These are phyloP conservation scores for Lactarius trivialis DNA, from an alignment of 768 basidiomycete species.

Conservation along the genomic window DNA sequence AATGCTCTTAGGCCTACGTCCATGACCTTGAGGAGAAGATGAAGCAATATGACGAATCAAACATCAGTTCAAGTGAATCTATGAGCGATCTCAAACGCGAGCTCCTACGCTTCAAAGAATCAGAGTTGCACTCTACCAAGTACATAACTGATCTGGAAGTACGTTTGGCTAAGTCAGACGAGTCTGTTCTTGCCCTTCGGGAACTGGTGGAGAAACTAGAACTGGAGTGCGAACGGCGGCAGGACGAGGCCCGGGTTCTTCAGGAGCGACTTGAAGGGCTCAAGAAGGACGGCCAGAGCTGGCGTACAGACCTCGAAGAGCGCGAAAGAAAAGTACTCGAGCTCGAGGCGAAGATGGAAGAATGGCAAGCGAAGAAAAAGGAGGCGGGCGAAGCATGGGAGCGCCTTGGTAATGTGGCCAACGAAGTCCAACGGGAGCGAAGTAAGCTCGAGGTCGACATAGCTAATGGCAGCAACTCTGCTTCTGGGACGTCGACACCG, in stretches of 20 bases:
- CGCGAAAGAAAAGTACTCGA: slow-evolving; percentile 70
- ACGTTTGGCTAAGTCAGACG: slow-evolving; percentile 71
- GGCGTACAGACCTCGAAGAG: slow-evolving; percentile 78
- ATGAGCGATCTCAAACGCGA: slow-evolving; percentile 82
- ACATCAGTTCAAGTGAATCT: slow-evolving; percentile 67
- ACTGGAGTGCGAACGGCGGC: slow-evolving; percentile 64
- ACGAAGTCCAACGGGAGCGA: slow-evolving; percentile 64
- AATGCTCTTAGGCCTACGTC: slow-evolving; percentile 69
- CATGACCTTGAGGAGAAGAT: slow-evolving; percentile 91
- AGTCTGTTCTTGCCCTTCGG: slow-evolving; percentile 63
- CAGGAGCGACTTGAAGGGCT: slow-evolving; percentile 66
- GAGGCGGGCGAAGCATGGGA: slow-evolving; percentile 59
- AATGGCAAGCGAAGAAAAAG: slow-evolving; percentile 68
- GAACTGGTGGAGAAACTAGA: slow-evolving; percentile 73
- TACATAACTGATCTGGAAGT: slow-evolving; percentile 86
- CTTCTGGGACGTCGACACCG: slow-evolving; percentile 29
- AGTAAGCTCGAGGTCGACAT: slow-evolving; percentile 49
- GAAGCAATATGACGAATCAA: slow-evolving; percentile 75
- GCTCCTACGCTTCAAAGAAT: slow-evolving; percentile 67
- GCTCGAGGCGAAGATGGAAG: slow-evolving; percentile 71
- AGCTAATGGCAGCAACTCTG: slow-evolving; percentile 26
- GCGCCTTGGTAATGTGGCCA: slow-evolving; percentile 61
- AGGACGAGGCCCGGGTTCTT: slow-evolving; percentile 62
- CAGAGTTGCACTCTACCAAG: slow-evolving; percentile 60
- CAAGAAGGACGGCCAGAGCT: slow-evolving; percentile 68